Conservation (phyloP, 2,329 filamentous ascomycete species). For the Apiospora rasikravindrae region DNA sequence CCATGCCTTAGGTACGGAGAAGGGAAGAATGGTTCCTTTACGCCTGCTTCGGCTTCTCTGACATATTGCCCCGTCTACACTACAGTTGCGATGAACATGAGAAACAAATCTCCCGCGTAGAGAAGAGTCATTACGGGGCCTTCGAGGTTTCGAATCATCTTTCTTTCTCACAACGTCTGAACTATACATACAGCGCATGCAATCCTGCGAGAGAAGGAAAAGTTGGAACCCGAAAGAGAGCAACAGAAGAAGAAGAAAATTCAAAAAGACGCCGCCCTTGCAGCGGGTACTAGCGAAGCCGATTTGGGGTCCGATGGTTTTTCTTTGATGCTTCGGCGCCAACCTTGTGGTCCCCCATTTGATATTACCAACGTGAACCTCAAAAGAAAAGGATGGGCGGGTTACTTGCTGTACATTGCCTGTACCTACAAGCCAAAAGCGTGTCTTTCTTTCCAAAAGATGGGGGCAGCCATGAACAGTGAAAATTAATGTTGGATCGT, state of each 20-base stretch:
- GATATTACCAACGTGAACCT: not conserved
- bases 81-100: not conserved
- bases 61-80: not conserved
- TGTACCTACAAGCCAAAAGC: not conserved
- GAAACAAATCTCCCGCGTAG: not conserved
- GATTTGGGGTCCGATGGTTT: slow-evolving; percentile 16
- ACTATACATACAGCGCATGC: not conserved
- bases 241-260: not conserved
- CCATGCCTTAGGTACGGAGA: not conserved
- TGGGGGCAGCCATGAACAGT: not conserved
- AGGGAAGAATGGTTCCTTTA: not conserved
- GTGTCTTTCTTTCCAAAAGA: not conserved
- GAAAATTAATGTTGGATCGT: not conserved
- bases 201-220: not conserved
- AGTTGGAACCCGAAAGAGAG: slow-evolving; percentile 5
- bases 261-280: slow-evolving; percentile 14
- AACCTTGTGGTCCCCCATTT: slow-evolving; percentile 8
- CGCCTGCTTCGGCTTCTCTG: not conserved
- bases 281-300: slow-evolving; percentile 15
- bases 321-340: slow-evolving; percentile 12
- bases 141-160: slow-evolving; percentile 6
- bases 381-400: not conserved
- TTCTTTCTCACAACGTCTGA: slow-evolving; percentile 1
- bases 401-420: not conserved
- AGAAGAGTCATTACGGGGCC: not conserved